Evolutionary conservation across 805 yeast species (phyloP).

Genomic region (Ogataea paraovalis): DNA sequence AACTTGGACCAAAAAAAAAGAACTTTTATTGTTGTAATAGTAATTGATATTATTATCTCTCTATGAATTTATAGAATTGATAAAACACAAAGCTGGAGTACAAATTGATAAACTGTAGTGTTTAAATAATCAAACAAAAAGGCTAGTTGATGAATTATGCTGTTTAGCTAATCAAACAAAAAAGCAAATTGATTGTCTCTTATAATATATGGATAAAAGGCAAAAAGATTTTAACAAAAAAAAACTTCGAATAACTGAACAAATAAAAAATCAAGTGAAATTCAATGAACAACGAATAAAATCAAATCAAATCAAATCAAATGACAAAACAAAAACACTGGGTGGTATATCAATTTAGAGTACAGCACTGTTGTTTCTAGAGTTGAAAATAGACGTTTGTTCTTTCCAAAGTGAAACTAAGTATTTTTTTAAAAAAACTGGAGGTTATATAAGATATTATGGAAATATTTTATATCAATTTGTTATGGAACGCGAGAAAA

Average conservation of each 20-base stretch:
- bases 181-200: neutral
- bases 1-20: neutral
- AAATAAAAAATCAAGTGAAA: constrained; percentile 1
- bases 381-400: neutral
- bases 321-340: constrained; percentile 1
- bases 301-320: constrained; percentile 1
- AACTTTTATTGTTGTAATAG: neutral
- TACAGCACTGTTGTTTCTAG: neutral
- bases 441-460: no score
- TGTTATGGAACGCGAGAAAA: no score
- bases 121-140: neutral
- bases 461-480: no score
- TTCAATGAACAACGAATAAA: constrained; percentile 1
- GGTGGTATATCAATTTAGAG: neutral
- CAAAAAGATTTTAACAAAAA: neutral
- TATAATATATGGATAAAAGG: neutral
- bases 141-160: neutral
- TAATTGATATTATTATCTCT: neutral
- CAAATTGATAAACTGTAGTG: neutral
- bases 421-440: neutral
- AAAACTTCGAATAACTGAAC: neutral
- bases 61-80: neutral
- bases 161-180: neutral
- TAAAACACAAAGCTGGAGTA: neutral
- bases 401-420: neutral